Evolutionary conservation across 1,284 basidiomycete species (phyloP).

Genomic region (Farysia itapuensis): DNA sequence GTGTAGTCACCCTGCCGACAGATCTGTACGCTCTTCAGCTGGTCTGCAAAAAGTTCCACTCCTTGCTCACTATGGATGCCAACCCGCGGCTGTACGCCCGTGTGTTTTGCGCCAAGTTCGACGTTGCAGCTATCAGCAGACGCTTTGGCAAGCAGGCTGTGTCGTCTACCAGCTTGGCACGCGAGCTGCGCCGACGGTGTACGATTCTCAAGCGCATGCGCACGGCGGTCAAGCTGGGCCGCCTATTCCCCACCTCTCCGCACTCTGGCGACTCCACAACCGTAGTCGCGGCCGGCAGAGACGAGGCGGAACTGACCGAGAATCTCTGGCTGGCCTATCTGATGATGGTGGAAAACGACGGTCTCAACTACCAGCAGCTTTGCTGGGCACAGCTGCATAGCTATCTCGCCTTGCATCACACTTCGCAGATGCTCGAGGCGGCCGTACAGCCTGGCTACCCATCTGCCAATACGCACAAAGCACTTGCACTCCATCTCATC

Average conservation of each 20-base stretch:
- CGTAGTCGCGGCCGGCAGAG: too few species aligned
- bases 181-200: slow-evolving; percentile 42
- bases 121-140: slow-evolving; percentile 42
- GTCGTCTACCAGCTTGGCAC: slow-evolving; percentile 23
- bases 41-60: slow-evolving; percentile 33
- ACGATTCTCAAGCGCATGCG: slow-evolving; percentile 44
- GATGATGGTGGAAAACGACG: slow-evolving; percentile 53
- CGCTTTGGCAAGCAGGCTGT: slow-evolving; percentile 39
- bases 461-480: slow-evolving; percentile 57
- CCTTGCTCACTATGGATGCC: slow-evolving; percentile 27
- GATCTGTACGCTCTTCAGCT: slow-evolving; percentile 40
- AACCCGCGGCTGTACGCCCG: slow-evolving; percentile 51
- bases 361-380: slow-evolving; percentile 40
- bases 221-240: slow-evolving; percentile 2
- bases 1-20: slow-evolving; percentile 33
- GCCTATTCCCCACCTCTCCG: neutral
- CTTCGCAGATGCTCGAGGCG: slow-evolving; percentile 58
- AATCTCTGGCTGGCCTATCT: slow-evolving; percentile 53
- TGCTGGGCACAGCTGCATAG: slow-evolving; percentile 40
- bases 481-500: slow-evolving; percentile 62
- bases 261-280: neutral
- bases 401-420: slow-evolving; percentile 48
- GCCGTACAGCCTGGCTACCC: slow-evolving; percentile 61
- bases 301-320: slow-evolving; percentile 27
- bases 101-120: slow-evolving; percentile 51